These are phyloP conservation scores for Hemerocallis citrina DNA, from an alignment of 106 monocot species.

Conservation along the genomic window DNA sequence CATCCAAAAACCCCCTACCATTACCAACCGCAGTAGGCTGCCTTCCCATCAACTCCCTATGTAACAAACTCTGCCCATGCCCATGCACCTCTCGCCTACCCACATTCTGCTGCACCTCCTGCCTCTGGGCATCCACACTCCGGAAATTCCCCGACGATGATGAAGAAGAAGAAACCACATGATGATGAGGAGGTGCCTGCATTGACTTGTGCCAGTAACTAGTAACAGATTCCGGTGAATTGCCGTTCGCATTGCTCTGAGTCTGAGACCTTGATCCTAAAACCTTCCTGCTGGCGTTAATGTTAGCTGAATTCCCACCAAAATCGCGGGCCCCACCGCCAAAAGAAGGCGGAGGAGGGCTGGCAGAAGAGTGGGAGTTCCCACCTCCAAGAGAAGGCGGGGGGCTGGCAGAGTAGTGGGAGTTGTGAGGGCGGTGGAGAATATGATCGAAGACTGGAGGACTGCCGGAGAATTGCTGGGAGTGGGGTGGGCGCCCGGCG, in stretches of 20 bases:
- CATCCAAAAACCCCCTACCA: background rate
- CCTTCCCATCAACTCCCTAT: background rate
- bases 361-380: background rate
- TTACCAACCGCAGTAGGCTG: too few species aligned
- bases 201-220: background rate
- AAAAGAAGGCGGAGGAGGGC: too few species aligned
- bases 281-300: background rate
- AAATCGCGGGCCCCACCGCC: background rate
- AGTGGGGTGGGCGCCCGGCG: constrained; percentile 3
- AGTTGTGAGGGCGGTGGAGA: background rate
- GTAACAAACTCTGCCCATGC: background rate
- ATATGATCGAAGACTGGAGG: background rate
- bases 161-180: too few species aligned
- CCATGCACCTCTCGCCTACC: too few species aligned
- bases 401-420: background rate
- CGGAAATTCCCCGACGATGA: too few species aligned
- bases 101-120: background rate
- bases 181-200: too few species aligned
- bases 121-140: too few species aligned
- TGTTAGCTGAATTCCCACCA: too few species aligned
- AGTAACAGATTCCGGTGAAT: background rate
- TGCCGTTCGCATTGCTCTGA: background rate
- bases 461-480: background rate
- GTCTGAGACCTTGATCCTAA: background rate
- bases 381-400: too few species aligned